Conservation (phyloP, 169 alveolate genomes). For the Cryptosporidium viatorum region DNA sequence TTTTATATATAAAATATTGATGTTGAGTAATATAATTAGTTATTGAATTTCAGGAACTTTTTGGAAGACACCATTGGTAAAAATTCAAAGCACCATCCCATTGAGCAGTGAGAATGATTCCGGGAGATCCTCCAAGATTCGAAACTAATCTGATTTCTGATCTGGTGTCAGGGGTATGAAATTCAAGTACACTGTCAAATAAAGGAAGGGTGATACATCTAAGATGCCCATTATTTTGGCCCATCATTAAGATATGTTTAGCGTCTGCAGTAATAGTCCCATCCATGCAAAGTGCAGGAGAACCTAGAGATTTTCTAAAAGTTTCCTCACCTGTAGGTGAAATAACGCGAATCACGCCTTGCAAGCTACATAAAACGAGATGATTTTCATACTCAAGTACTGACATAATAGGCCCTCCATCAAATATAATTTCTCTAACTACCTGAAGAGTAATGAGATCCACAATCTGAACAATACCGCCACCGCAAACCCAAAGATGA, state of each 20-base stretch:
- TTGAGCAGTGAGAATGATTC: slow-evolving; percentile 71
- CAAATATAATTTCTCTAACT: slow-evolving; percentile 50
- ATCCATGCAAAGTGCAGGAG: slow-evolving; percentile 74
- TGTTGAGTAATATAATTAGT: slow-evolving; percentile 1
- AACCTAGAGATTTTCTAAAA: slow-evolving; percentile 65
- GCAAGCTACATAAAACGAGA: slow-evolving; percentile 73
- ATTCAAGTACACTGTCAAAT: slow-evolving; percentile 65
- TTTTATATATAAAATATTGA: neutral
- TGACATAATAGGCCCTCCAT: slow-evolving; percentile 75
- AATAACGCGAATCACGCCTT: slow-evolving; percentile 65
- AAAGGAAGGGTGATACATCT: slow-evolving; percentile 69
- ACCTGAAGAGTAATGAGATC: slow-evolving; percentile 67
- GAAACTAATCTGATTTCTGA: slow-evolving; percentile 68
- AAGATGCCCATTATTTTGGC: slow-evolving; percentile 68
- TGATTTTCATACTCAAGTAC: slow-evolving; percentile 68
- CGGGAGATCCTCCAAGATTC: slow-evolving; percentile 73
- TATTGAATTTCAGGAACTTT: neutral
- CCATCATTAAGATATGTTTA: slow-evolving; percentile 71
- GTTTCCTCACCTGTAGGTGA: slow-evolving; percentile 72
- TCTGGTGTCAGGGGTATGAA: slow-evolving; percentile 71
- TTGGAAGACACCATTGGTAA: slow-evolving; percentile 74
- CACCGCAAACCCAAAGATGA: slow-evolving; percentile 74
- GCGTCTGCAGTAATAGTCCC: slow-evolving; percentile 68
- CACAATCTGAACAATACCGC: slow-evolving; percentile 66
- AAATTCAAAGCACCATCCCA: slow-evolving; percentile 74